phyloP scores from a whole-genome alignment of 805 yeast genomes.

The Lipomyces kockii region DNA sequence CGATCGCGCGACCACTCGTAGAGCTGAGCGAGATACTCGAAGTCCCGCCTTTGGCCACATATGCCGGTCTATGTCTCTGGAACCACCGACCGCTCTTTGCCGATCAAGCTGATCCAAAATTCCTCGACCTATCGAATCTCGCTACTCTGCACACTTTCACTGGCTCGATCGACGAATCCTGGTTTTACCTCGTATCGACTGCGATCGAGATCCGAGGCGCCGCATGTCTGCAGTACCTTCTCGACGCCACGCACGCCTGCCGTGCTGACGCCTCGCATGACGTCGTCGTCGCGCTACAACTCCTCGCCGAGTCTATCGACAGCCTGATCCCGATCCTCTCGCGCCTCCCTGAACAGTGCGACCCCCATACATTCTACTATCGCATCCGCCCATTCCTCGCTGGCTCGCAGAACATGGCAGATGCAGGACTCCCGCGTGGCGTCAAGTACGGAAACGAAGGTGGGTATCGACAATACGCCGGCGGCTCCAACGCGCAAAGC shows the following conservation, averaged over 20 bases:
- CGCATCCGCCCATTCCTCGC: conserved; percentile 87
- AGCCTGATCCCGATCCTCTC: conserved; percentile 70
- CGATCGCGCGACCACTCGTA: conserved; percentile 72
- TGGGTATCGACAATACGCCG: conserved; percentile 51
- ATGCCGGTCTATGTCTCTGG: conserved; percentile 88
- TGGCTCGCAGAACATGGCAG: conserved; percentile 92
- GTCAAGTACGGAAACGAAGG: conserved; percentile 64
- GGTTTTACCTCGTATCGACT: conserved; percentile 91
- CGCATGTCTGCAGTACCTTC: conserved; percentile 65
- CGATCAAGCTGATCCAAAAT: conserved; percentile 49
- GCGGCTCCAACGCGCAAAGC: conserved; percentile 94
- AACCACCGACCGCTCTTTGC: conserved; percentile 52
- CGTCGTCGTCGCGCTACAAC: conserved; percentile 58
- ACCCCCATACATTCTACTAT: conserved; percentile 88
- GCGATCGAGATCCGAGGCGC: conserved; percentile 86
- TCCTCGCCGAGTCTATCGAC: conserved; percentile 75
- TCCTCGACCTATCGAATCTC: conserved; percentile 68
- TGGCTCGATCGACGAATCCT: conserved; percentile 86
- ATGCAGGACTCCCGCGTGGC: conserved; percentile 80
- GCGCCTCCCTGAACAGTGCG: conserved; percentile 91
- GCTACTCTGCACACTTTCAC: conserved; percentile 85
- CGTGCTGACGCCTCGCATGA: conserved; percentile 51
- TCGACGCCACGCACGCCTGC: conserved; percentile 65
- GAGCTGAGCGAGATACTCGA: conserved; percentile 62
- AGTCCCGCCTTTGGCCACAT: conserved; percentile 85